Percentiles rank a stretch among this genome's conserved stretches.
Evolutionary conservation across 495 filamentous ascomycete genomes (phyloP).

Genomic region (Penicillium antarcticum): DNA sequence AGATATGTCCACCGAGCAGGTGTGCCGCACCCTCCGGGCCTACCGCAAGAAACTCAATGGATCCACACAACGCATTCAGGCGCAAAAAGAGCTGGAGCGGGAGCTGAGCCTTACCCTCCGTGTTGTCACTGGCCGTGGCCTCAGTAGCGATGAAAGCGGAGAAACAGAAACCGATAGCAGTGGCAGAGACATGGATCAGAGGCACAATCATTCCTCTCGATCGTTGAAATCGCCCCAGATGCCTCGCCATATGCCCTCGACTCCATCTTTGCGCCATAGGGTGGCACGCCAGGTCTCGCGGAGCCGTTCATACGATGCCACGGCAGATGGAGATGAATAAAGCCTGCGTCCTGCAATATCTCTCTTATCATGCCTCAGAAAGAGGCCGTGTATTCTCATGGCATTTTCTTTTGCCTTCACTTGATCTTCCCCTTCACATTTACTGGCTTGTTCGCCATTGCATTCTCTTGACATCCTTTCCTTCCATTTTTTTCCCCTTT

Average conservation of each 20-base stretch:
- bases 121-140: constrained; percentile 55
- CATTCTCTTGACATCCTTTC: constrained; percentile 6
- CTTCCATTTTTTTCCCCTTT: not conserved
- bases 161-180: constrained; percentile 47
- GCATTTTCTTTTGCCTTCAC: constrained; percentile 2
- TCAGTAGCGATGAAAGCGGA: constrained; percentile 22
- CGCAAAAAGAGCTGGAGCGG: constrained; percentile 70
- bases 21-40: constrained; percentile 71
- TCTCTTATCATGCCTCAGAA: not conserved
- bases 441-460: constrained; percentile 3
- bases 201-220: constrained; percentile 16
- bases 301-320: constrained; percentile 32
- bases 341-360: not conserved
- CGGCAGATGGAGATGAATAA: constrained; percentile 16
- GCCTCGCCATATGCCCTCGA: constrained; percentile 37
- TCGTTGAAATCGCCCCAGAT: constrained; percentile 19
- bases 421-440: constrained; percentile 5
- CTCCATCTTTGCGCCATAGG: constrained; percentile 31
- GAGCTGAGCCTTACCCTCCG: constrained; percentile 75
- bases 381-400: not conserved
- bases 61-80: constrained; percentile 59
- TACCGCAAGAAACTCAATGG: constrained; percentile 80
- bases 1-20: constrained; percentile 72
- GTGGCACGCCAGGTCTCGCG: constrained; percentile 21
- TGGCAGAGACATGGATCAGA: constrained; percentile 40